A percentile compares a stretch with the other conserved stretches of the same genome.
These are phyloP conservation scores for Ceratocystis cacaofunesta DNA, from an alignment of 2,329 filamentous ascomycete species.

Conservation along the genomic window DNA sequence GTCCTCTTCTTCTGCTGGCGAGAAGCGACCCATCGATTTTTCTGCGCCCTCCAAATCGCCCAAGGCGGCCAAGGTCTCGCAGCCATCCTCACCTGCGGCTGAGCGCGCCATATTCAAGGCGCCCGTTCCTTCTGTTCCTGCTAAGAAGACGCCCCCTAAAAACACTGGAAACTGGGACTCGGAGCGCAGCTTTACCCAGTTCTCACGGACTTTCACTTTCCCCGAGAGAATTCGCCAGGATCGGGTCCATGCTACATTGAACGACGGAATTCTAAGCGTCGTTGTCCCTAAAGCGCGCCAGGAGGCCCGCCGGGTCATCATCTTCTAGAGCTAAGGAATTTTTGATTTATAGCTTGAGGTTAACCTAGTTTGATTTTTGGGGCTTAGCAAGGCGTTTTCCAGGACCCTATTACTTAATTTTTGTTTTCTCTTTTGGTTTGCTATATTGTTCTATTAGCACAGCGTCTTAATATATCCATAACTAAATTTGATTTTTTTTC, in stretches of 20 bases:
- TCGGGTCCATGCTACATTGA: conserved; percentile 44
- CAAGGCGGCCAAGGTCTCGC: neutral
- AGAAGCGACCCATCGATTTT: conserved; percentile 11
- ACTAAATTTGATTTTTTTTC: neutral
- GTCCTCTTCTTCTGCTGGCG: conserved; percentile 14
- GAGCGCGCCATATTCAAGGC: conserved; percentile 13
- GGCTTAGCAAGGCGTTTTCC: conserved; percentile 1
- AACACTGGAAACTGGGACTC: conserved; percentile 10
- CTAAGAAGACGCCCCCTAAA: neutral
- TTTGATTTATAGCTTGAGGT: neutral
- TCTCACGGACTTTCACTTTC: conserved; percentile 54
- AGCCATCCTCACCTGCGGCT: neutral
- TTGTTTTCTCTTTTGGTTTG: neutral
- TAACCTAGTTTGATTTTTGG: neutral
- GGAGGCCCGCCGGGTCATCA: conserved; percentile 18
- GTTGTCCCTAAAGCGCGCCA: conserved; percentile 42
- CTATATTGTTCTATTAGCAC: neutral
- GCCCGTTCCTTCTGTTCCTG: neutral
- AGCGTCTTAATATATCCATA: neutral
- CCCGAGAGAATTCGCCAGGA: conserved; percentile 48
- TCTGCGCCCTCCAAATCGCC: neutral
- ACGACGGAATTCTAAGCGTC: conserved; percentile 50
- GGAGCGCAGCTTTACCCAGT: conserved; percentile 51
- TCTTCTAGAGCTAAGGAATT: neutral
- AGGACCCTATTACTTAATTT: neutral